phyloP scores from a whole-genome alignment of 164 flowering plant genomes.

The Tetracentron sinense region DNA sequence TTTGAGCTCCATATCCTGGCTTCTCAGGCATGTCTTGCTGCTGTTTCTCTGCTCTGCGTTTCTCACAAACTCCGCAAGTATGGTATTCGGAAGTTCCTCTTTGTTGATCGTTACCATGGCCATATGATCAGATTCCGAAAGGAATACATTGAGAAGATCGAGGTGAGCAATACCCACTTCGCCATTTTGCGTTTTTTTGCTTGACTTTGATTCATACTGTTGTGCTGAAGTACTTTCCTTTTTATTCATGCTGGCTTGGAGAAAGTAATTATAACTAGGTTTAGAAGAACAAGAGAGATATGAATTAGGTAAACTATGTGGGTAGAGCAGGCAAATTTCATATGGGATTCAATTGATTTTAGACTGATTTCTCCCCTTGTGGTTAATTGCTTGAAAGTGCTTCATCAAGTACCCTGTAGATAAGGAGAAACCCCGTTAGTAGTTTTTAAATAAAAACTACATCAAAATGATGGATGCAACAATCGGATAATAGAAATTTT shows the following conservation, averaged over 20 bases:
- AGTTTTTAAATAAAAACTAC: no score
- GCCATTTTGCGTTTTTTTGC: not conserved
- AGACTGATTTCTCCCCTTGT: no score
- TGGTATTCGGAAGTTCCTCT: constrained; percentile 70
- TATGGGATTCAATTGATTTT: no score
- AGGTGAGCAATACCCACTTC: constrained; percentile 30
- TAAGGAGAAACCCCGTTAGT: no score
- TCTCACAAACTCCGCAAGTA: constrained; percentile 66
- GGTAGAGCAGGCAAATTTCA: no score
- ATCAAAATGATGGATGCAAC: no score
- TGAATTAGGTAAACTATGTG: no score
- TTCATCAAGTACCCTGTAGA: no score
- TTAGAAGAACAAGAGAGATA: no score
- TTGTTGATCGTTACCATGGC: constrained; percentile 65
- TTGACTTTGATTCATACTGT: not conserved
- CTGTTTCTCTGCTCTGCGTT: constrained; percentile 61
- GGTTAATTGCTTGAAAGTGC: no score
- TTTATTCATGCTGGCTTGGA: not conserved
- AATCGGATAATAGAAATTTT: no score
- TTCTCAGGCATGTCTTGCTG: constrained; percentile 61
- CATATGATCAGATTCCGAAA: constrained; percentile 39
- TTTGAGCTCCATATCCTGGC: constrained; percentile 67
- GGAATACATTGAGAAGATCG: constrained; percentile 53
- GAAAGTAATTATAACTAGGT: not conserved
- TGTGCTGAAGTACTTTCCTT: not conserved